Percentiles rank a stretch among this genome's conserved stretches.
These are phyloP conservation scores for Colletotrichum tabaci DNA, from an alignment of 2,329 filamentous ascomycete species.

Conservation along the genomic window DNA sequence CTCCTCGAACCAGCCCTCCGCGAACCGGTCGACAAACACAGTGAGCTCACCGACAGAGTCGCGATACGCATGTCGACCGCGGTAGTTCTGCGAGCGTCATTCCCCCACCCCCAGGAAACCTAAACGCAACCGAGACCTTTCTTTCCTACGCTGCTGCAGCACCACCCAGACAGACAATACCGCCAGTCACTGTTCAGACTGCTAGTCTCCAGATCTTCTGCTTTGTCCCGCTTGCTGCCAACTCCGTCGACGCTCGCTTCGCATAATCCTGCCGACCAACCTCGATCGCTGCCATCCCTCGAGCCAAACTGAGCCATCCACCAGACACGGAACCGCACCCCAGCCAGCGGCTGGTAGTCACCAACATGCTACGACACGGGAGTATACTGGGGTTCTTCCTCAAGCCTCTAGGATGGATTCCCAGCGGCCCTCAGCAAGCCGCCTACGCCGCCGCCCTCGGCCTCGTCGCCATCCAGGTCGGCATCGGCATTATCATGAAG, in stretches of 20 bases:
- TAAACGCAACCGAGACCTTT: constrained; percentile 28
- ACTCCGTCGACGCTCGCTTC: constrained; percentile 26
- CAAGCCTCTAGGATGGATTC: constrained; percentile 40
- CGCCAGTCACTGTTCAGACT: constrained; percentile 2
- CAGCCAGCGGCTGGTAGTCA: constrained; percentile 16
- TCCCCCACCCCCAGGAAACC: constrained; percentile 29
- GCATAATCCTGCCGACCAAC: constrained; percentile 10
- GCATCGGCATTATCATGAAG: constrained; percentile 54
- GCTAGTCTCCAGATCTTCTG: not conserved
- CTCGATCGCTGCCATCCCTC: constrained; percentile 2
- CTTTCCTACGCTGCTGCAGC: constrained; percentile 15
- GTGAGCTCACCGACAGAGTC: constrained; percentile 3
- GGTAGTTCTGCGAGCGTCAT: constrained; percentile 29
- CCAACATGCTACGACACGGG: constrained; percentile 39
- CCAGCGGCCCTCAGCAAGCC: constrained; percentile 43
- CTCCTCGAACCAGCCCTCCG: not conserved
- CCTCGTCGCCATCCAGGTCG: constrained; percentile 53
- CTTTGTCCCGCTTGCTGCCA: constrained; percentile 4
- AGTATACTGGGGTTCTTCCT: constrained; percentile 40
- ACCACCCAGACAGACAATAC: not conserved
- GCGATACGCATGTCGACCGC: constrained; percentile 31
- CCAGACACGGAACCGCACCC: constrained; percentile 18
- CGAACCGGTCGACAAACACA: constrained; percentile 3
- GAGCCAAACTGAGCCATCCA: not conserved
- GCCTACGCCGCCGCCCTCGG: constrained; percentile 50